phyloP scores from a whole-genome alignment of 1,284 basidiomycete species.

The Neonothopanus nambi region DNA sequence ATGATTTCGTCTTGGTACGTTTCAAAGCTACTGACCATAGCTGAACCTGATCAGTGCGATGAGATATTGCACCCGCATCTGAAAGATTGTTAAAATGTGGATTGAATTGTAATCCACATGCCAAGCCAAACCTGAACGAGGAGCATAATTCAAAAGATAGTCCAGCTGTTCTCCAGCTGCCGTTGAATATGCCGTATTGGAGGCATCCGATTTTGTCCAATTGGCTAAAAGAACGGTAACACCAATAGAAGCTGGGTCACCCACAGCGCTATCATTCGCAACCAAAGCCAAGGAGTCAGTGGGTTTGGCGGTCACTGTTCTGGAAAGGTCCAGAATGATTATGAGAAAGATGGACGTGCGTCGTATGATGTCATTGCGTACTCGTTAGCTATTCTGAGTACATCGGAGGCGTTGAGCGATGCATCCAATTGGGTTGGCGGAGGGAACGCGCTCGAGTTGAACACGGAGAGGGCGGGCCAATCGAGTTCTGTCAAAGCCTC shows the following conservation, averaged over 20 bases:
- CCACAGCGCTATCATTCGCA: constrained; percentile 54
- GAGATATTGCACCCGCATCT: constrained; percentile 64
- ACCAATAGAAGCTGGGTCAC: constrained; percentile 72
- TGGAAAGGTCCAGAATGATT: constrained; percentile 21
- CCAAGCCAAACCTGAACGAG: constrained; percentile 37
- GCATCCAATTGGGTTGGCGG: constrained; percentile 33
- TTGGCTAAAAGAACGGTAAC: constrained; percentile 62
- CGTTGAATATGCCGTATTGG: constrained; percentile 42
- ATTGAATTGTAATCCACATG: not conserved
- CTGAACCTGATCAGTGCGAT: constrained; percentile 53
- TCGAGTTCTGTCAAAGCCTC: constrained; percentile 65
- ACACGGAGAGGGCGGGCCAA: constrained; percentile 58
- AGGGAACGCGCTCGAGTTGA: constrained; percentile 38
- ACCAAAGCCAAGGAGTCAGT: constrained; percentile 37
- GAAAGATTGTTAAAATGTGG: not conserved
- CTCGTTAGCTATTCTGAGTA: constrained; percentile 40
- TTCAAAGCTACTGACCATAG: constrained; percentile 44
- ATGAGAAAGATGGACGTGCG: not conserved
- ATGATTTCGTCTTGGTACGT: not conserved
- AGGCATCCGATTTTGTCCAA: constrained; percentile 42
- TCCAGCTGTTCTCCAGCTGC: constrained; percentile 58
- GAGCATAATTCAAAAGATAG: constrained; percentile 60
- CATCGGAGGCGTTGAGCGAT: constrained; percentile 36
- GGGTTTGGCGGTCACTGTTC: constrained; percentile 37
- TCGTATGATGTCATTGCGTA: constrained; percentile 21